These are phyloP conservation scores for Xylaria sp. DNA, from an alignment of 2,329 filamentous ascomycete species.

Conservation along the genomic window DNA sequence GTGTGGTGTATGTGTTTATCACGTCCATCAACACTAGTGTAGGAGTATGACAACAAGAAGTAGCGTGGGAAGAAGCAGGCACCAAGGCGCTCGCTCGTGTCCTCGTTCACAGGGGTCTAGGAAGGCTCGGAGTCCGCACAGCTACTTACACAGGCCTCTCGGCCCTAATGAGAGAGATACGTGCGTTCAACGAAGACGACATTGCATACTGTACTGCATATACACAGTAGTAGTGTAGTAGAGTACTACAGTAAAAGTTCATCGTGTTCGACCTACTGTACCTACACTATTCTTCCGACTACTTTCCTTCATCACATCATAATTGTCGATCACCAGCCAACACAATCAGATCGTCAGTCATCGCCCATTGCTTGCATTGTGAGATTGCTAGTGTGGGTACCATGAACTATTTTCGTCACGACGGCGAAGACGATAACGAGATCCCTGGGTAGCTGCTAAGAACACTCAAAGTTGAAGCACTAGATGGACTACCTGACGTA, in stretches of 20 bases:
- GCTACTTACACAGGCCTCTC: constrained; percentile 1
- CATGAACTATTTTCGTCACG: constrained; percentile 11
- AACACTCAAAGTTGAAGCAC: not conserved
- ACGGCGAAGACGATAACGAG: constrained; percentile 1
- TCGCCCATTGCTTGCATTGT: not conserved
- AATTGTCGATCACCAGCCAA: constrained; percentile 9
- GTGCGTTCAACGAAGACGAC: not conserved
- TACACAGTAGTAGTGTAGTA: not conserved
- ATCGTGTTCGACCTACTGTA: not conserved
- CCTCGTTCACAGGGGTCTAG: constrained; percentile 14
- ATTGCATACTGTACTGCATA: not conserved
- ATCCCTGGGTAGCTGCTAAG: not conserved
- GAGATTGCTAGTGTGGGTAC: constrained; percentile 11
- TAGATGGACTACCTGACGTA: constrained; percentile 23
- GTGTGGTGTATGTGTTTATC: not conserved
- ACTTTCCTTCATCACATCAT: constrained; percentile 18
- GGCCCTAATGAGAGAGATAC: constrained; percentile 11
- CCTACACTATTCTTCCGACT: too few relatives aligned
- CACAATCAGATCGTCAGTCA: constrained; percentile 1
- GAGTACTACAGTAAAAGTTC: not conserved
- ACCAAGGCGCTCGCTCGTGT: not conserved
- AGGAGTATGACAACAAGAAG: not conserved
- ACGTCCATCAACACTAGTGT: not conserved
- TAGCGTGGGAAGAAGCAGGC: not conserved
- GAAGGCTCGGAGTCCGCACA: constrained; percentile 18